Base-by-base conservation (phyloP, 2,329 filamentous ascomycete genomes). In the Fusarium sp. region DNA sequence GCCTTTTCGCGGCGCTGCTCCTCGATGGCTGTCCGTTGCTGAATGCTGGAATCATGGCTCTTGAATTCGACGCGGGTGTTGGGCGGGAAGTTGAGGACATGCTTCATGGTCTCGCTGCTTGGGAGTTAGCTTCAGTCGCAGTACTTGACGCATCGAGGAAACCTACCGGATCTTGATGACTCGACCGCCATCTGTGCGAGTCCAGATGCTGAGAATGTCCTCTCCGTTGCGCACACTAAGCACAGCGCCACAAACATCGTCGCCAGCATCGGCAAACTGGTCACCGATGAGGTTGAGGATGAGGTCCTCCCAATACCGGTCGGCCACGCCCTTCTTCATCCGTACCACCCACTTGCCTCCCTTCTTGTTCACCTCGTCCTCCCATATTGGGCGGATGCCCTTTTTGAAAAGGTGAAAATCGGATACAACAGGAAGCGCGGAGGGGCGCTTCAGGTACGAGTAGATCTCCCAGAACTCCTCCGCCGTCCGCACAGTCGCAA, bases 331-430 rank as follows among this genome's bases (percentile, higher is more conserved):
- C 83, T 99, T 99, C 85, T 97, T 97, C 75, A 99, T 81, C 67
- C 94, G 86, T 75, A 99, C 89, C 66, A 97, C 93, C 94, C 94
- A 99, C 80, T 99, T 99, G 47, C 95, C 95, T 51, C 95, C 95
- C 68, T 89, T 90, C 77, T 92, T 95, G 80, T 99, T 99, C 75
- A 96, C 92, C 42, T 97, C 93, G 70, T 99, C 95, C 77, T 99
- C 95, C 95, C 95, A 99, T 70, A 99, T 95, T 22, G 95, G 95
- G 59, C 95, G 88, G 61, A 99, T 93, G 51, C 93, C 94, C 74
- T 95, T 93, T 78, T 95, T 96, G 83, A 99, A 99, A 58, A 99
- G 89, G 76, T 99, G 95, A 75, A 97, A 99, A 78, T 99, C 95
- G 24, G 93, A 97, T 28, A 98, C 94, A 5, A 94, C 89, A 7